These are phyloP conservation scores for Rhytidhysteron rufulum DNA, from an alignment of 2,329 filamentous ascomycete genomes.

Conservation along the genomic window DNA sequence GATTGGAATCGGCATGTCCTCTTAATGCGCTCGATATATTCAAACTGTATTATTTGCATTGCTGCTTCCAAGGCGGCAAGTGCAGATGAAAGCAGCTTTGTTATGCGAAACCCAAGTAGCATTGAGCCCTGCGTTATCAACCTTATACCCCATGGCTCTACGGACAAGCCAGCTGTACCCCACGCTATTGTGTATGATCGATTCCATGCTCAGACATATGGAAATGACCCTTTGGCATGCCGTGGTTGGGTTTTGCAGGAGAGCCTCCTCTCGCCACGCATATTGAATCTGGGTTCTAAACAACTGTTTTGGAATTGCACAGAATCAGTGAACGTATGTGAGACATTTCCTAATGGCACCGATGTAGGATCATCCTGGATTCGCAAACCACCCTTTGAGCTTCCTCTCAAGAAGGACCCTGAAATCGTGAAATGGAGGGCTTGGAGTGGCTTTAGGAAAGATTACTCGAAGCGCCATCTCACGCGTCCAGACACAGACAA, in stretches of 20 bases:
- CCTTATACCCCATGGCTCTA: background rate
- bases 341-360: constrained; percentile 1
- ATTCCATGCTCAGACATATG: background rate
- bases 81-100: background rate
- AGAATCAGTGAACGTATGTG: background rate
- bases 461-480: background rate
- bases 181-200: background rate
- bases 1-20: background rate
- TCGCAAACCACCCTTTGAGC: background rate
- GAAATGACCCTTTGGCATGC: background rate
- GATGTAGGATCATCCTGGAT: too few relatives aligned
- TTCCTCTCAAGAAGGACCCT: background rate
- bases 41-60: background rate
- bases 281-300: constrained; percentile 4
- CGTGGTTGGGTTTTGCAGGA: constrained; percentile 9
- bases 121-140: background rate
- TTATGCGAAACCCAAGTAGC: background rate
- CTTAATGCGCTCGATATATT: background rate
- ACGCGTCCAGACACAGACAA: constrained; percentile 1
- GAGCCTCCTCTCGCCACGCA: constrained; percentile 5
- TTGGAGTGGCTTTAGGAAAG: too few relatives aligned
- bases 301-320: constrained; percentile 8
- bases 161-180: background rate
- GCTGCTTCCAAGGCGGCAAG: background rate
- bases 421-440: too few relatives aligned